Conservation (phyloP, 2,329 filamentous ascomycete species). For the Torrubiella hemipterigena region DNA sequence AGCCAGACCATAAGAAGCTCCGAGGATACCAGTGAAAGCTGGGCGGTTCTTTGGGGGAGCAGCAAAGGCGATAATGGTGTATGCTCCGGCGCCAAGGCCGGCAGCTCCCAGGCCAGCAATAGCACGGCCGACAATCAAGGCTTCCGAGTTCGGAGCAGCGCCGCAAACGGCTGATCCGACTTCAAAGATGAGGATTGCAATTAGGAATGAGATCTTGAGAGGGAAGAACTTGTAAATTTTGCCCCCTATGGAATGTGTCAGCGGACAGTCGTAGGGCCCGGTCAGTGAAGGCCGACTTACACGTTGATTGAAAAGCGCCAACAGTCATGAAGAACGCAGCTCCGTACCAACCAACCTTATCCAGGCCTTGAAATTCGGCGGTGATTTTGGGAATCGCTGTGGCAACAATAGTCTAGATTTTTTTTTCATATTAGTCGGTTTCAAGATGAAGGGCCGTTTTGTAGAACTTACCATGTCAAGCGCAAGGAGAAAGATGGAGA, state of each 20-base stretch:
- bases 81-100: slow-evolving; percentile 29
- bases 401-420: slow-evolving; percentile 30
- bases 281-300: slow-evolving; percentile 4
- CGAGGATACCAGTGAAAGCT: slow-evolving; percentile 13
- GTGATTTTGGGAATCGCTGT: slow-evolving; percentile 38
- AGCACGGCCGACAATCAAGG: slow-evolving; percentile 33
- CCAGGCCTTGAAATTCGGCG: slow-evolving; percentile 27
- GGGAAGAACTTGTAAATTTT: slow-evolving; percentile 33
- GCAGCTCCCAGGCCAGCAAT: slow-evolving; percentile 29
- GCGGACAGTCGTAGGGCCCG: no score
- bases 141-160: slow-evolving; percentile 20
- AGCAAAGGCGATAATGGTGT: slow-evolving; percentile 31
- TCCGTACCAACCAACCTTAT: slow-evolving; percentile 41
- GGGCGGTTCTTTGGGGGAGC: slow-evolving; percentile 13
- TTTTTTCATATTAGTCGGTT: neutral
- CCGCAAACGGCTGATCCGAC: slow-evolving; percentile 33
- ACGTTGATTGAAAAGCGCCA: slow-evolving; percentile 21
- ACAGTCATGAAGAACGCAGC: slow-evolving; percentile 31
- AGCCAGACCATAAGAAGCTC: slow-evolving; percentile 13
- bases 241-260: no score
- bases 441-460: neutral
- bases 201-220: slow-evolving; percentile 29
- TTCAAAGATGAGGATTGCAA: slow-evolving; percentile 32
- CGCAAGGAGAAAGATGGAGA: slow-evolving; percentile 7
- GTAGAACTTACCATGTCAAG: slow-evolving; percentile 7